Base-by-base conservation (phyloP, 192 early-diverging fungal species). In the Gigaspora rosea region DNA sequence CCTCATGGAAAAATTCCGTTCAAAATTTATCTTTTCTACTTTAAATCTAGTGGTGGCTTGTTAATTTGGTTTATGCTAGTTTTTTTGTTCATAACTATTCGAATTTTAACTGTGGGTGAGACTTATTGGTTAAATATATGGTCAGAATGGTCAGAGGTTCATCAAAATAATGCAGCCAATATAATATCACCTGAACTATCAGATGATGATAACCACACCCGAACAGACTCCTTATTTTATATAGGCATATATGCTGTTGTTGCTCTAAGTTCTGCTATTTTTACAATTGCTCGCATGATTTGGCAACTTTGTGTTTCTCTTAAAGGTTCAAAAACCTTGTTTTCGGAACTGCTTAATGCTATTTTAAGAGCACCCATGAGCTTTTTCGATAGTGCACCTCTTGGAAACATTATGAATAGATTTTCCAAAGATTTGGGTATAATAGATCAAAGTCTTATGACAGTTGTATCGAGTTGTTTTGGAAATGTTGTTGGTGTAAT, bases 311-410 rank as follows among this genome's bases (percentile, higher is more conserved):
- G 67, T 50, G 71, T 90, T 61, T 71, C 83, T 33, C 74, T 94
- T 9, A 64, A 83, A n/a, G 93, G 92, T 2, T 90, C 86, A n/a
- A 80, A 82, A 33, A 73, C 63, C 0, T 66, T 94, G 18, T 92
- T 93, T 71, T 77, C 82, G 10, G 80, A 81, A 41, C 76, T 92
- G n/a, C 75, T 94, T 46, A 80, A 78, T 10, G 65, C 85, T 15
- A 86, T 94, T 16, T 67, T 93, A 36, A 87, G 88, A 18, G 91
- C 95, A 1, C 90, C 92, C 35, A 87, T 96, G 16, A 87, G 91
- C 3, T 97, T 96, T 87, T 98, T 95, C 81, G 95, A 96, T 78
- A 90, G 90, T 8, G 94, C 93, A 15, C 95, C 96, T 8, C 83
- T 94, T 22, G 94, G 95, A 35, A 90, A 93, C 20, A 91, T 97